Evolutionary conservation across 306 rosid species (phyloP), one percentile per base, ranked within the genome.

Genomic region (Hippophae tibetana): DNA sequence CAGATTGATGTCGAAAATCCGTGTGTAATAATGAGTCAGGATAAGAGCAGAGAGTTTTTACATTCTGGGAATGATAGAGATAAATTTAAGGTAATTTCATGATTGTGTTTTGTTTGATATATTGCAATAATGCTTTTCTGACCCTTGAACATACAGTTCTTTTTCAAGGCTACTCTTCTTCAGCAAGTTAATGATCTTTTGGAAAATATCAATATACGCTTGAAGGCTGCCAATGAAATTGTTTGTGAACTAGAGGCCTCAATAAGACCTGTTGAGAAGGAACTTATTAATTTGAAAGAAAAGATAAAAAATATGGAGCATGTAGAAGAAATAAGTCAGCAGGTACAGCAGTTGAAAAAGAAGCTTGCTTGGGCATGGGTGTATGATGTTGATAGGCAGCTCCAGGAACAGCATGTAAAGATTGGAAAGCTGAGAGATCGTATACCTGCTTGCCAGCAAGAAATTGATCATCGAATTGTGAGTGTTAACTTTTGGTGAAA

Each of bases 351-450:
- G 67, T 66, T 87, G 61, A 90, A 80, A 76, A 87, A 85, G 69
- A 87, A 87, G 79, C 98, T 87, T 58, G 96, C 98, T 5, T 90
- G 98, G 98, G 78, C 95, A 56, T 90, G 90, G 96, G 92, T 90
- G 54, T 85, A 83, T 74, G 82, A 85, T 44, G 86, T 81, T 56
- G 95, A 90, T 71, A 79, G 61, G 72, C 73, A 87, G 50, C 79
- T 90, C 43, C 69, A 61, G 66, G 74, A 69, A 40, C 82, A 87
- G 58, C 71, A 63, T 69, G 50, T 41, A 52, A 78, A 7, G 56
- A 74, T 90, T 49, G 92, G 68, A 68, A 87, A 76, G 78, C 74
- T 81, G 49, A 87, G 79, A 71, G 82, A 54, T 60, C 87, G 92
- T 49, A 59, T 90, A 70, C 98, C 98, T 58, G 65, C 56, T 42